Conservation (phyloP, 352 stramenopile species). For the Pythium insidiosum region DNA sequence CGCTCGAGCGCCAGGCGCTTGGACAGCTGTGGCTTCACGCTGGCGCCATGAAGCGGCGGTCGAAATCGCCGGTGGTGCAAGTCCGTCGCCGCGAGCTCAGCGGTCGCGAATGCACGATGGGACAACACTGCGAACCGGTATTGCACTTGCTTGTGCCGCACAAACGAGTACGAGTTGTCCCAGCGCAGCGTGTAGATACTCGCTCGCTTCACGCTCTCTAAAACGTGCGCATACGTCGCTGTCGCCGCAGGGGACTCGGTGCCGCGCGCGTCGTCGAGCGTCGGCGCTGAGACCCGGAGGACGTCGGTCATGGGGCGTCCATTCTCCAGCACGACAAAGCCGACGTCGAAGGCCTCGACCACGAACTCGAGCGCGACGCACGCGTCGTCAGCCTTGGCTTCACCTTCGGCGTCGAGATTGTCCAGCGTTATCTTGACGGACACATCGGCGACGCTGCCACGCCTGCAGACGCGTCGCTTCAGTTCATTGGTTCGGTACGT, state of each 20-base stretch:
- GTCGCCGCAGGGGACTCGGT: background rate
- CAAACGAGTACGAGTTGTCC: conserved; percentile 74
- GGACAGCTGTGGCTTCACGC: conserved; percentile 24
- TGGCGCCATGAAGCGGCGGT: conserved; percentile 7
- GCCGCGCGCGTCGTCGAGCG: background rate
- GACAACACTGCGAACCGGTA: conserved; percentile 50
- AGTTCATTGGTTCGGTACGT: too few relatives aligned
- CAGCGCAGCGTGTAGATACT: conserved; percentile 50
- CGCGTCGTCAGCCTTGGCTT: background rate
- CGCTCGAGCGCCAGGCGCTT: conserved; percentile 30
- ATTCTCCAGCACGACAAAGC: background rate
- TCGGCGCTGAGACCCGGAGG: background rate
- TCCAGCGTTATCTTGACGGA: conserved; percentile 20
- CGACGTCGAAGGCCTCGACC: background rate
- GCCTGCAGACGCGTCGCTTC: conserved; percentile 8
- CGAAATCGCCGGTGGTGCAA: conserved; percentile 14
- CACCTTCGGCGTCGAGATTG: conserved; percentile 10
- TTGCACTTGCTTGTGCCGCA: conserved; percentile 53
- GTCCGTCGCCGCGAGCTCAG: conserved; percentile 42
- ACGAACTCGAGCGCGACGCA: conserved; percentile 13
- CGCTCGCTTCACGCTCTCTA: conserved; percentile 21
- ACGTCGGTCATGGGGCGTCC: background rate
- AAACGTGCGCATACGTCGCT: conserved; percentile 21
- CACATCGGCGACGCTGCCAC: conserved; percentile 42
- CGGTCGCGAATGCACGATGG: conserved; percentile 25